These are phyloP conservation scores for Coemansia sp. DNA, from an alignment of 192 early-diverging fungal species.

Conservation along the genomic window DNA sequence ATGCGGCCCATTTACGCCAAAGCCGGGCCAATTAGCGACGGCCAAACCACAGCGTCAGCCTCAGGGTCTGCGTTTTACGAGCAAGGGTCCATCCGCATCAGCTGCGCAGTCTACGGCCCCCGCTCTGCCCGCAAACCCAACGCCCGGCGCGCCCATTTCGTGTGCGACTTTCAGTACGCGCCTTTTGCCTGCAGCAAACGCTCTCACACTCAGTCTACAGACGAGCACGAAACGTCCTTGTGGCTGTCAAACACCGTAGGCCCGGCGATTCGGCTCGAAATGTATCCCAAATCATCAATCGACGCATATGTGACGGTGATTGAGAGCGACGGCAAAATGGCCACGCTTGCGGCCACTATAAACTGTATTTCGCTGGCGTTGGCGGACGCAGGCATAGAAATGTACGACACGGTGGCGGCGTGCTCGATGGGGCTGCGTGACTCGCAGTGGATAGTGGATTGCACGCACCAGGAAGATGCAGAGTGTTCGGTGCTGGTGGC, in stretches of 20 bases:
- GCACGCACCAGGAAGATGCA: constrained; percentile 43
- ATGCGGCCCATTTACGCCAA: constrained; percentile 49
- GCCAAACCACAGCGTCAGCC: constrained; percentile 24
- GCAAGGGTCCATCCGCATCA: constrained; percentile 51
- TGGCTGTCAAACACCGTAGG: constrained; percentile 46
- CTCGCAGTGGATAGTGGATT: constrained; percentile 40
- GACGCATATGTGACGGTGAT: constrained; percentile 54
- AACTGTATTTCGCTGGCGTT: constrained; percentile 55
- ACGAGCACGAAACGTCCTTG: constrained; percentile 50
- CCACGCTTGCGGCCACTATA: constrained; percentile 50
- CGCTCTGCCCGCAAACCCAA: constrained; percentile 46
- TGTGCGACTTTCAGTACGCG: constrained; percentile 52
- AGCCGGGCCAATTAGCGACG: constrained; percentile 28
- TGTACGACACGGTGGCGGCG: constrained; percentile 52
- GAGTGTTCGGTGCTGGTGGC: constrained; percentile 25
- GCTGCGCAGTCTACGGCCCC: constrained; percentile 54
- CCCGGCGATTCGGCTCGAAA: constrained; percentile 51
- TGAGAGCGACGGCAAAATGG: constrained; percentile 53
- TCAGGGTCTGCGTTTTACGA: constrained; percentile 54
- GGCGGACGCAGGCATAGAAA: constrained; percentile 53
- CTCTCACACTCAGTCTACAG: constrained; percentile 25
- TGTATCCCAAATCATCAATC: constrained; percentile 52
- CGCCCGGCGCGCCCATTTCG: constrained; percentile 42
- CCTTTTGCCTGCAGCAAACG: constrained; percentile 52
- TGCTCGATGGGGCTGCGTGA: constrained; percentile 41